Evolutionary conservation across 768 basidiomycete genomes (phyloP).

Genomic region (Leccinum uliginosum): DNA sequence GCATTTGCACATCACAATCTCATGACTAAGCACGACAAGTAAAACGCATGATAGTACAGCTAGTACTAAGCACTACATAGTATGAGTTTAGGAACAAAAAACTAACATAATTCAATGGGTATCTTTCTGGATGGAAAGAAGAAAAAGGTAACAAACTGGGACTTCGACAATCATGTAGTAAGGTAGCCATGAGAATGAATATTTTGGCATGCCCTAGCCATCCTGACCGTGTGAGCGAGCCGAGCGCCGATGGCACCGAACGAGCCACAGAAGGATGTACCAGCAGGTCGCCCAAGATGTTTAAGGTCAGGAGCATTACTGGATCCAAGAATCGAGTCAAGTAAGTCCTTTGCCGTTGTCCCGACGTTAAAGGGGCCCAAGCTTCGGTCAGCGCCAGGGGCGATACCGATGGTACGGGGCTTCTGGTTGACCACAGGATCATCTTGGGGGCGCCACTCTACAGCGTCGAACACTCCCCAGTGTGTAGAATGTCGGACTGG

Average conservation of each 20-base stretch:
- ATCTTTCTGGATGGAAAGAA: not conserved
- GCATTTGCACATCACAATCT: not conserved
- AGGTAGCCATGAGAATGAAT: constrained; percentile 17
- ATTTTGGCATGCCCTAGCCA: constrained; percentile 14
- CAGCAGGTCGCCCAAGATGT: constrained; percentile 7
- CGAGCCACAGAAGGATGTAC: constrained; percentile 25
- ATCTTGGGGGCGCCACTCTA: constrained; percentile 28
- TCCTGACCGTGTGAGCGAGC: constrained; percentile 19
- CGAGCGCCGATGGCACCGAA: constrained; percentile 22
- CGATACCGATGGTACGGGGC: constrained; percentile 25
- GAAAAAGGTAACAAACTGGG: not conserved
- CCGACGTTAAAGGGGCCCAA: not conserved
- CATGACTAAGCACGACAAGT: constrained; percentile 21
- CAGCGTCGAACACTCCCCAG: constrained; percentile 10
- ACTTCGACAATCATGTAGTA: not conserved
- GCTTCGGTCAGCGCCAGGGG: constrained; percentile 22
- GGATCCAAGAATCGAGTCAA: constrained; percentile 25
- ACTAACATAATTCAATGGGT: not conserved
- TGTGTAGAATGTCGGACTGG: constrained; percentile 7
- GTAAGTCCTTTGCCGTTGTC: constrained; percentile 25
- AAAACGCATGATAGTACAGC: not conserved
- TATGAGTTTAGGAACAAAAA: not conserved
- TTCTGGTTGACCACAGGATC: constrained; percentile 30
- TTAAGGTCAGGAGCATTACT: constrained; percentile 1
- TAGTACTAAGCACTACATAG: no score